These are phyloP conservation scores for Hebeloma cylindrosporum DNA, from an alignment of 768 basidiomycete species.

Conservation along the genomic window DNA sequence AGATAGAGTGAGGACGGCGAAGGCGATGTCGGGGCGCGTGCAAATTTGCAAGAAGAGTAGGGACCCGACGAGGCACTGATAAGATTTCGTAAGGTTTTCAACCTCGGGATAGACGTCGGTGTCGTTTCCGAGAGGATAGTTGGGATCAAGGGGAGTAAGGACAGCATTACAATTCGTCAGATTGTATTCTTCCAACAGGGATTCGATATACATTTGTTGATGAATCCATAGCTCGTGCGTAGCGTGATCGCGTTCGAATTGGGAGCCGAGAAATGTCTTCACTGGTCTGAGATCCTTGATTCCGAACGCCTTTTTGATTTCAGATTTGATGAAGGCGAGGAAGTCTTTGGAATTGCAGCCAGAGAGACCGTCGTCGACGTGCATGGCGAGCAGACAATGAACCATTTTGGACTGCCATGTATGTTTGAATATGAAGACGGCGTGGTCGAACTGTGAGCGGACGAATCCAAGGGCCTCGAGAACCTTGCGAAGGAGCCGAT, in stretches of 20 bases:
- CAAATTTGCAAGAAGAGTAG: constrained; percentile 9
- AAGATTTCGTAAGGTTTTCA: constrained; percentile 1
- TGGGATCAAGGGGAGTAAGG: constrained; percentile 4
- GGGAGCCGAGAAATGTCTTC: constrained; percentile 22
- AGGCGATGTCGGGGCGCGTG: constrained; percentile 15
- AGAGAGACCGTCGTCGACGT: constrained; percentile 11
- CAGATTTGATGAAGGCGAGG: constrained; percentile 17
- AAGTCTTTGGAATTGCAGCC: constrained; percentile 8
- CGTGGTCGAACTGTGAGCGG: constrained; percentile 12
- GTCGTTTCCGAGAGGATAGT: constrained; percentile 1
- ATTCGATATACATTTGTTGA: constrained; percentile 7
- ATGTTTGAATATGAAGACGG: constrained; percentile 10
- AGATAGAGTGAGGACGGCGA: constrained; percentile 9
- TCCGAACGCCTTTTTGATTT: constrained; percentile 20
- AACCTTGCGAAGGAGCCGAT: constrained; percentile 9
- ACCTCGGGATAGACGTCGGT: constrained; percentile 1
- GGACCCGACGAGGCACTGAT: constrained; percentile 12
- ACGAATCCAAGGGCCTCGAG: constrained; percentile 9
- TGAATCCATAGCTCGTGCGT: constrained; percentile 9
- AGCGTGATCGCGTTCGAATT: constrained; percentile 5
- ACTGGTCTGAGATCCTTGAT: constrained; percentile 29
- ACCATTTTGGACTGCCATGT: not conserved
- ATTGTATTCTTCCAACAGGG: constrained; percentile 6
- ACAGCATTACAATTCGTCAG: constrained; percentile 11
- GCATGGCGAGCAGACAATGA: no score